Conservation (phyloP, 306 rosid species). For the Cucumis sativus region DNA sequence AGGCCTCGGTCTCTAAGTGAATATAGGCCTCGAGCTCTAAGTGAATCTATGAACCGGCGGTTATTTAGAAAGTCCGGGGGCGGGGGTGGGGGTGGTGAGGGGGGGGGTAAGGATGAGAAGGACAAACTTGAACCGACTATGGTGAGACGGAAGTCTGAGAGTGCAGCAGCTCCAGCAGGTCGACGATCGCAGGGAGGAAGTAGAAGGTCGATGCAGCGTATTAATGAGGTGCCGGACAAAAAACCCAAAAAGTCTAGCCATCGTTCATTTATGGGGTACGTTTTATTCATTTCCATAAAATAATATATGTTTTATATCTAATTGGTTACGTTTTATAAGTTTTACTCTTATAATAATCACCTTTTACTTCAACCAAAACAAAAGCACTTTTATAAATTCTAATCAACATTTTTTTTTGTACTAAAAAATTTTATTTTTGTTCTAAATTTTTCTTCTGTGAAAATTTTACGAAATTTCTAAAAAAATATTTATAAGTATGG, state of each 20-base stretch:
- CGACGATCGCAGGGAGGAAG: conserved; percentile 28
- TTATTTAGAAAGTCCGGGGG: conserved; percentile 40
- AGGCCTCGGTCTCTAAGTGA: conserved; percentile 53
- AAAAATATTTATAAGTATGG: too few species aligned
- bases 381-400: too few species aligned
- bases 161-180: conserved; percentile 29
- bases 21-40: conserved; percentile 69
- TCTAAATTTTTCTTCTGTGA: too few species aligned
- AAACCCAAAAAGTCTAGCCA: conserved; percentile 45
- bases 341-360: too few species aligned
- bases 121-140: conserved; percentile 14
- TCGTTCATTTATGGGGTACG: conserved; percentile 79
- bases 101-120: conserved; percentile 2
- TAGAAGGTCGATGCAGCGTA: conserved; percentile 43
- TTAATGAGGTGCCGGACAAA: conserved; percentile 64
- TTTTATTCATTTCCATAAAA: background rate
- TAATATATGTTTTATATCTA: background rate
- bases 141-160: conserved; percentile 54
- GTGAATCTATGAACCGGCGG: conserved; percentile 65
- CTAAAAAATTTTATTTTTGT: too few species aligned
- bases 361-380: too few species aligned
- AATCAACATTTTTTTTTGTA: too few species aligned
- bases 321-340: too few species aligned
- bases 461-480: too few species aligned
- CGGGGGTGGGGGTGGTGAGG: conserved; percentile 12